Conservation (phyloP, 2,329 filamentous ascomycete genomes). For the Gremmenia infestans region DNA sequence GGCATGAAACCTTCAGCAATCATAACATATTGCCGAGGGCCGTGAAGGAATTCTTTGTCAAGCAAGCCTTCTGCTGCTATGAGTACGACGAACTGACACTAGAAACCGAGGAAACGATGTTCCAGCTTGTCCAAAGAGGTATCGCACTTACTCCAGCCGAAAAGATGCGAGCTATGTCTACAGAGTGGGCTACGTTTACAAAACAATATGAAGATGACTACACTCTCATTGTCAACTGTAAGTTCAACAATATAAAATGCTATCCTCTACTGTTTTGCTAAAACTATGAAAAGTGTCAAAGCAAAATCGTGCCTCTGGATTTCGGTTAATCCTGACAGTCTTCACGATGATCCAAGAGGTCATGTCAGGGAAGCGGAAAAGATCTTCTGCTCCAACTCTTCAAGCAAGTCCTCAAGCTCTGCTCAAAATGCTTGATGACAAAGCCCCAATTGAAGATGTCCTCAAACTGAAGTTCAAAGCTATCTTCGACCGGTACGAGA, state of each 20-base stretch:
- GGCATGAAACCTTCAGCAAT: constrained; percentile 17
- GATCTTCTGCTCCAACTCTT: constrained; percentile 21
- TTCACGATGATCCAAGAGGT: constrained; percentile 33
- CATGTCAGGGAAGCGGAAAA: constrained; percentile 13
- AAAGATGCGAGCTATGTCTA: constrained; percentile 41
- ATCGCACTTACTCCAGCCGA: constrained; percentile 40
- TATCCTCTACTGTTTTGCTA: background rate
- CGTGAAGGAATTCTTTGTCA: constrained; percentile 34
- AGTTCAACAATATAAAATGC: constrained; percentile 9
- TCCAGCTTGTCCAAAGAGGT: constrained; percentile 43
- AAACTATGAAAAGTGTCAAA: constrained; percentile 28
- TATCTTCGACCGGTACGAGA: constrained; percentile 31
- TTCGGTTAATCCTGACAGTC: constrained; percentile 32
- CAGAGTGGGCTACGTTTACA: constrained; percentile 41
- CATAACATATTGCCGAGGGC: constrained; percentile 33
- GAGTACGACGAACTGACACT: constrained; percentile 37
- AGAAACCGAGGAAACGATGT: constrained; percentile 43
- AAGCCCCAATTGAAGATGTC: constrained; percentile 22
- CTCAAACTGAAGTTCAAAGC: constrained; percentile 28
- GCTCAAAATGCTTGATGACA: constrained; percentile 29
- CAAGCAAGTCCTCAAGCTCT: constrained; percentile 29
- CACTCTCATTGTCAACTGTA: constrained; percentile 33
- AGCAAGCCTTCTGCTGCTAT: constrained; percentile 38
- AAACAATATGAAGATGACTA: constrained; percentile 40
- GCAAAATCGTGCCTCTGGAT: constrained; percentile 32